A percentile compares a stretch with the other conserved stretches of the same genome.
These are phyloP conservation scores for Colletotrichum filicis DNA, from an alignment of 2,329 filamentous ascomycete genomes.

Conservation along the genomic window DNA sequence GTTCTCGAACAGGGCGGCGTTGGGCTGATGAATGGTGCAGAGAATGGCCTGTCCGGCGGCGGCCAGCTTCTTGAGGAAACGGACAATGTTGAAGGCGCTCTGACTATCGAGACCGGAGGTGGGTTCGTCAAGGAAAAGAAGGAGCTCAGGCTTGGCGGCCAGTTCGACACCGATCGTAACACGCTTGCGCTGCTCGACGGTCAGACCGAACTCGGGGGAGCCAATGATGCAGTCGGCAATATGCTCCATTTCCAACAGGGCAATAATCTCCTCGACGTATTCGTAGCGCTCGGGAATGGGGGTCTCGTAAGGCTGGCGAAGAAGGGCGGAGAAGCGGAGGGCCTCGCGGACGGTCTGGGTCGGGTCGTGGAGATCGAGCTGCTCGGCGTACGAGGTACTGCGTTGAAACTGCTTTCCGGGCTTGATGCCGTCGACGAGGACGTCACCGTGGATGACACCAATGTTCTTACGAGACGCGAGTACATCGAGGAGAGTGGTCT, in stretches of 20 bases:
- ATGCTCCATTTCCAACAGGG: conserved; percentile 67
- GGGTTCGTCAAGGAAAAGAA: conserved; percentile 83
- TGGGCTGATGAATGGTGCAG: conserved; percentile 92
- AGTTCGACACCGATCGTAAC: conserved; percentile 94
- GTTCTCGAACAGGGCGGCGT: conserved; percentile 86
- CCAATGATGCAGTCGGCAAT: conserved; percentile 71
- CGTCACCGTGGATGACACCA: conserved; percentile 67
- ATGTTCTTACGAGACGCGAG: conserved; percentile 72
- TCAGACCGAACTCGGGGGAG: conserved; percentile 74
- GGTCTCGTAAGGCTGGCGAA: conserved; percentile 66
- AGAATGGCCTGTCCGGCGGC: conserved; percentile 87
- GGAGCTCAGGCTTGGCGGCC: conserved; percentile 81
- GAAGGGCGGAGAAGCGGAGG: conserved; percentile 70
- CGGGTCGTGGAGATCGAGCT: conserved; percentile 71
- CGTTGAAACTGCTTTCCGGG: conserved; percentile 71
- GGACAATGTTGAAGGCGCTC: conserved; percentile 80
- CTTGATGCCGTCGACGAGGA: conserved; percentile 66
- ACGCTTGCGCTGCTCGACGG: conserved; percentile 74
- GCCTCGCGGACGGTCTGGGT: conserved; percentile 73
- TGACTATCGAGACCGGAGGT: conserved; percentile 80
- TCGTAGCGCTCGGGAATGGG: conserved; percentile 65
- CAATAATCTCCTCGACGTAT: conserved; percentile 71
- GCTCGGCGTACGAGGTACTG: conserved; percentile 71
- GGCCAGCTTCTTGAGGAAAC: conserved; percentile 81
- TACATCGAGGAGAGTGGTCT: conserved; percentile 86